These are phyloP conservation scores for Arachis monticola DNA, from an alignment of 331 rosid genomes.

Conservation along the genomic window DNA sequence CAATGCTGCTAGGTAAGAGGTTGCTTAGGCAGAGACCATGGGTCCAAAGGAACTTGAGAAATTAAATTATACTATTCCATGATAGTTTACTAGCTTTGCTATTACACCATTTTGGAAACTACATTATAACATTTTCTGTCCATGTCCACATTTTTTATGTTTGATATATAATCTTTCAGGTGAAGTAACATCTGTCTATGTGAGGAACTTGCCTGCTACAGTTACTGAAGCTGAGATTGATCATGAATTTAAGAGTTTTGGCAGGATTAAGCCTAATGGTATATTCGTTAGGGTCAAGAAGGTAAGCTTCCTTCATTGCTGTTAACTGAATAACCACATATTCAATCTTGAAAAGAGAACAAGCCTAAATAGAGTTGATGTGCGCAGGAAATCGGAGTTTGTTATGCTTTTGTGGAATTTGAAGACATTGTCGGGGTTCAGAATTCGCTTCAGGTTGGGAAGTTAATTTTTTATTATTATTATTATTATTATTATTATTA, in stretches of 20 bases:
- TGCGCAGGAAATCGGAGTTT: conserved; percentile 87
- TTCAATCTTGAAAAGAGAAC: background rate
- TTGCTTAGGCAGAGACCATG: conserved; percentile 3
- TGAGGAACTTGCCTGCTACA: conserved; percentile 79
- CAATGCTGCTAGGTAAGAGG: background rate
- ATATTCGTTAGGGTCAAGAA: conserved; percentile 80
- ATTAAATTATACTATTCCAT: conserved; percentile 2
- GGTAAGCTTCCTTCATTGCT: conserved; percentile 49
- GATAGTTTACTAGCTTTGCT: background rate
- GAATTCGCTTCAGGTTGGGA: conserved; percentile 74
- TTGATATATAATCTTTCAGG: conserved; percentile 51
- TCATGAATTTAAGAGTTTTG: conserved; percentile 76
- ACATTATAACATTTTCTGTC: conserved; percentile 13
- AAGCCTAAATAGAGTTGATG: conserved; percentile 36
- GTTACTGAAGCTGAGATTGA: conserved; percentile 85
- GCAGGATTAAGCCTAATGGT: conserved; percentile 81
- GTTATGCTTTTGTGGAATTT: conserved; percentile 94
- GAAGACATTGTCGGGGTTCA: conserved; percentile 84
- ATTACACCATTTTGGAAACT: background rate
- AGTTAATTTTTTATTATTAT: too few relatives aligned
- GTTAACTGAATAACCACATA: background rate
- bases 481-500: too few relatives aligned
- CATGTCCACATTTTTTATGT: conserved; percentile 29
- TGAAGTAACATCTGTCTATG: conserved; percentile 89
- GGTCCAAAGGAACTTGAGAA: conserved; percentile 5